Conservation (phyloP, 2,329 filamentous ascomycete genomes). For the Cyphellophora attinorum region DNA sequence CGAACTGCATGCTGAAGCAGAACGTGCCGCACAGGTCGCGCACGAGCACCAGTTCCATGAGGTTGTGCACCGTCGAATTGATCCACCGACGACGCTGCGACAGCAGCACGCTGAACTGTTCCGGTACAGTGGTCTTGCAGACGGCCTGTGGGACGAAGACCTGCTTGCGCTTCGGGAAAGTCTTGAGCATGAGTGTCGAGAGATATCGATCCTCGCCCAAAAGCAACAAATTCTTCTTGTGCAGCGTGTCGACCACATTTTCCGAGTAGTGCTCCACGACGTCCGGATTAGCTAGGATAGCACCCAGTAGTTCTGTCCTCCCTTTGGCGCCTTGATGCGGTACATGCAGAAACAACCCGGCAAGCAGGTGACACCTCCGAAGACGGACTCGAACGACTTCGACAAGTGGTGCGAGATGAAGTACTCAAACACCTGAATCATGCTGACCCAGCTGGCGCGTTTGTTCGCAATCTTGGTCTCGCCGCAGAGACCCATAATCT, state of each 20-base stretch:
- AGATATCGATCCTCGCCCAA: constrained; percentile 92
- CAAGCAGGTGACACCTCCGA: constrained; percentile 96
- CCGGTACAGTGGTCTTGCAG: constrained; percentile 95
- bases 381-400: constrained; percentile 96
- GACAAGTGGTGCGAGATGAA: constrained; percentile 97
- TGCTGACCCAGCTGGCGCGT: constrained; percentile 83
- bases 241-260: constrained; percentile 94
- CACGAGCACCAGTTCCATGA: constrained; percentile 94
- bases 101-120: constrained; percentile 80
- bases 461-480: constrained; percentile 99
- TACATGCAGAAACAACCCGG: constrained; percentile 99
- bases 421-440: constrained; percentile 94
- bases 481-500: constrained; percentile 97
- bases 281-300: constrained; percentile 94
- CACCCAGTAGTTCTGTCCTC: constrained; percentile 98
- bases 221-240: constrained; percentile 91
- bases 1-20: constrained; percentile 99
- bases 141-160: constrained; percentile 97
- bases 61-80: constrained; percentile 96
- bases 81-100: constrained; percentile 97
- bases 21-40: constrained; percentile 96
- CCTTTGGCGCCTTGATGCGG: constrained; percentile 97
- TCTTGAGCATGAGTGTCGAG: constrained; percentile 94
- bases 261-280: constrained; percentile 99
- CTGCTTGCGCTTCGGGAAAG: constrained; percentile 97